Conservation (phyloP, 768 basidiomycete species). For the Vishniacozyma victoriae region DNA sequence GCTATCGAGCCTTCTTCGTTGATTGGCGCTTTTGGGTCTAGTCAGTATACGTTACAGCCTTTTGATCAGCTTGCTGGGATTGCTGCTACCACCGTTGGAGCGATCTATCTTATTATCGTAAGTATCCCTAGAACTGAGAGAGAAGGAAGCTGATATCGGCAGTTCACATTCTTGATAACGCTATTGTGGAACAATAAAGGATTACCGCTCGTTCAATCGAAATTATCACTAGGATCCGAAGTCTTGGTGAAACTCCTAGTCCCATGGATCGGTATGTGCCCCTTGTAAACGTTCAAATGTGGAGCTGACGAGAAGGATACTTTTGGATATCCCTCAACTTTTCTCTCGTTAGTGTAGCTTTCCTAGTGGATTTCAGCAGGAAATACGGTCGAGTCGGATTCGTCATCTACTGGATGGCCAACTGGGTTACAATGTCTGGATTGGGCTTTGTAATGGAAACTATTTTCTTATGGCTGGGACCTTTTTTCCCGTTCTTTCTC, state of each 20-base stretch:
- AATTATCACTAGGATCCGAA: conserved; percentile 26
- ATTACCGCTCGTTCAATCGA: conserved; percentile 26
- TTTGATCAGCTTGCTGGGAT: conserved; percentile 42
- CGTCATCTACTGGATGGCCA: conserved; percentile 43
- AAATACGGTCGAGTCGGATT: conserved; percentile 42
- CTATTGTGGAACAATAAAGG: conserved; percentile 30
- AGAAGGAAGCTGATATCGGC: neutral
- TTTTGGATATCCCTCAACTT: conserved; percentile 42
- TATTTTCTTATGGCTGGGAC: conserved; percentile 36
- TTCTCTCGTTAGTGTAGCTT: conserved; percentile 44
- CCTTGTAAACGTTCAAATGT: neutral
- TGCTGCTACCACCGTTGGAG: conserved; percentile 39
- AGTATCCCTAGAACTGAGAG: conserved; percentile 9
- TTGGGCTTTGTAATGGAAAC: conserved; percentile 44
- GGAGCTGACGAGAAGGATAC: conserved; percentile 20
- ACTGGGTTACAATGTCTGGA: conserved; percentile 32
- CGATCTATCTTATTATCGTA: conserved; percentile 41
- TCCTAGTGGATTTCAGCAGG: conserved; percentile 33
- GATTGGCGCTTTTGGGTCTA: conserved; percentile 31
- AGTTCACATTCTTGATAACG: conserved; percentile 46
- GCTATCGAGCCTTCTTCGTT: conserved; percentile 17
- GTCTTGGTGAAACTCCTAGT: conserved; percentile 31
- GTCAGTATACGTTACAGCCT: conserved; percentile 38
- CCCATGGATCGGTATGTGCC: conserved; percentile 19
- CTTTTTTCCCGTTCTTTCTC: conserved; percentile 46